phyloP scores from a whole-genome alignment of 208 protist species.

The Acanthamoeba triangularis region DNA sequence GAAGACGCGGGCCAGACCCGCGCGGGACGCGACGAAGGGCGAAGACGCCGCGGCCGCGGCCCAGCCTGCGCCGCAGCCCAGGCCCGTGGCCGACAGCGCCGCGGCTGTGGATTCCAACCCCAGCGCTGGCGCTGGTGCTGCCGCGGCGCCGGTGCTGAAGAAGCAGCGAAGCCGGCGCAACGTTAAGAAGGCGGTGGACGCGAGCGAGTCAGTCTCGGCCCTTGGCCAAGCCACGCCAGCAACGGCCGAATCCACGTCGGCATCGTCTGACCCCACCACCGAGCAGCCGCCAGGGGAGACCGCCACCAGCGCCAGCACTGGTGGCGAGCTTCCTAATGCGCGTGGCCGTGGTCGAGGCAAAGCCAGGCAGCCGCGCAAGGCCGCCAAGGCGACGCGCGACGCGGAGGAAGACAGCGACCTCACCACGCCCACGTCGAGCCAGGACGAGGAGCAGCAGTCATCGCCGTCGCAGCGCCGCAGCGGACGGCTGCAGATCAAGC shows the following conservation, averaged over 20 bases:
- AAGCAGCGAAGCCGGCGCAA: background rate
- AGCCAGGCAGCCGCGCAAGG: background rate
- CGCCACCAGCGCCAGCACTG: no score
- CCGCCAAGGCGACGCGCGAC: background rate
- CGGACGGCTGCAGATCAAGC: background rate
- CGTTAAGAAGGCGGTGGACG: background rate
- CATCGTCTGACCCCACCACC: no score
- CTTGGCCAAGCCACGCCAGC: background rate
- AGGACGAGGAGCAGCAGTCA: background rate
- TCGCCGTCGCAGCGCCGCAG: background rate
- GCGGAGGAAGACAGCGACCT: background rate
- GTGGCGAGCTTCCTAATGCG: background rate
- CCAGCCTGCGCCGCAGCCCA: background rate
- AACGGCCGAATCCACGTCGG: background rate
- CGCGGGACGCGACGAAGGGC: no score
- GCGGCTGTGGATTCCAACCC: background rate
- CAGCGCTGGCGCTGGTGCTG: no score
- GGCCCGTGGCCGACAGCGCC: no score
- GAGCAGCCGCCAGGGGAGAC: no score
- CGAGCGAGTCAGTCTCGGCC: no score
- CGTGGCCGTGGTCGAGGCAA: background rate
- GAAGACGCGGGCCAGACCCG: background rate
- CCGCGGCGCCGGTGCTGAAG: background rate
- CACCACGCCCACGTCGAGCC: constrained; percentile 24
- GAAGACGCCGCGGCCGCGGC: background rate